Evolutionary conservation across 2,329 filamentous ascomycete genomes (phyloP), one percentile per base, ranked within the genome.

Genomic region (Plectosphaerella plurivora): DNA sequence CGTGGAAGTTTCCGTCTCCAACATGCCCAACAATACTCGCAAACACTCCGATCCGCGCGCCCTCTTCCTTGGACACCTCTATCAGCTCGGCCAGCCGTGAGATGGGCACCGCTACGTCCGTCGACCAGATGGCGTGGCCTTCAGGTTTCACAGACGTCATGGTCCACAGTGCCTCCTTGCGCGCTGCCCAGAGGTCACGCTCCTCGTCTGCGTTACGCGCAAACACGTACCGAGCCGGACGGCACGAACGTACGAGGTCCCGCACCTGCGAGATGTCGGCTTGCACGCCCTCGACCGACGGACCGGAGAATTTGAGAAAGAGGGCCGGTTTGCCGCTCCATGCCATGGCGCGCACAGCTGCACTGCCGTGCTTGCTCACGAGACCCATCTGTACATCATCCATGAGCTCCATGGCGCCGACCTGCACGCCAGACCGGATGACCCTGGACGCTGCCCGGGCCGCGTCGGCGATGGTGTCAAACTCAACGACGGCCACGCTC

Each of bases 151-250:
- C 33, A 0, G 88, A 82, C 75, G 90, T 85, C 18, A 41, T 81
- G 52, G 83, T 86, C 83, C 87, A 91, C 1, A 91, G 72, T 0
- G 86, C 87, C 61, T 88, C 81, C 61, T 91, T 92, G 36, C 88
- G 74, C 5, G 88, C 88, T 42, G 83, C 85, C 88, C 88, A 92
- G 4, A 91, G 73, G 58, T 89, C 84, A 7, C 77, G 72, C 65
- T 84, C 84, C 60, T 91, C 86, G 18, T 84, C 77, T 36, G 81
- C 73, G 42, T 76, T 80, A 50, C 73, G 77, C 5, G 88, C 87
- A 61, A 90, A 89, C 59, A 88, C 82, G 56, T 91, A 89, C 2
- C 74, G 78, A 33, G 79, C 75, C 53, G 79, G 79, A 73, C 73
- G n/a, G 71, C 65, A 55, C 3, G 55, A 55, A 45, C 59, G 81